Evolutionary conservation across 257 asterid species (phyloP), one percentile per base, ranked within the genome.

Genomic region (Paraleonurus japonicus): DNA sequence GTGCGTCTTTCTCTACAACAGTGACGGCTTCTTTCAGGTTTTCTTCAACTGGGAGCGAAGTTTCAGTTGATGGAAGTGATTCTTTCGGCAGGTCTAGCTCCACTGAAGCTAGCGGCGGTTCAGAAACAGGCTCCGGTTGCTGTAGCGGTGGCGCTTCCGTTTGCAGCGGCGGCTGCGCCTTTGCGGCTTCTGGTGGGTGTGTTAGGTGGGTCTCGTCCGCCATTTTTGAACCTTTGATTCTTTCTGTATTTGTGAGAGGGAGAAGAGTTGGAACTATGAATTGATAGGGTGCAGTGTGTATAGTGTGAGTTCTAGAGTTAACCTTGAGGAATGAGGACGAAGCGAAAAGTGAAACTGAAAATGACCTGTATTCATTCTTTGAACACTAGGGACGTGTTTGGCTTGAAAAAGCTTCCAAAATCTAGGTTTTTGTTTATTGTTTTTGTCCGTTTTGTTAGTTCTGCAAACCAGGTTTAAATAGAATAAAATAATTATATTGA

Each of bases 101-200:
- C 24, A 85, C 83, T 2, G 92, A 80, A 5, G 96, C 96, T 48
- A 87, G 86, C 30, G 85, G 95, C 61, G 95, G 86, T 22, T 81
- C 91, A 2, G 73, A 9, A 0, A 22, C 61, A 8, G 72, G 39
- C 54, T 78, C 79, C 53, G 53, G 73, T 7, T 23, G 73, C 27
- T 55, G 58, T 0, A 63, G 65, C 13, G 81, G 58, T 8, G 78
- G 70, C 5, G 78, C 19, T 17, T 45, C 75, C 4, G 77, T 30
- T 19, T 78, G 8, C 32, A 28, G 76, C 47, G 81, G 86, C 27
- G 65, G 82, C 43, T 28, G n/a, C n/a, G n/a, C n/a, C n/a, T n/a
- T n/a, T 22, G 65, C 39, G 61, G 75, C 57, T 37, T 61, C 61
- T 20, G 73, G 75, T 7, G 79, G 75, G 10, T 74, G 35, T 2